phyloP scores from a whole-genome alignment of 192 early-diverging fungal genomes.

The Podila minutissima region DNA sequence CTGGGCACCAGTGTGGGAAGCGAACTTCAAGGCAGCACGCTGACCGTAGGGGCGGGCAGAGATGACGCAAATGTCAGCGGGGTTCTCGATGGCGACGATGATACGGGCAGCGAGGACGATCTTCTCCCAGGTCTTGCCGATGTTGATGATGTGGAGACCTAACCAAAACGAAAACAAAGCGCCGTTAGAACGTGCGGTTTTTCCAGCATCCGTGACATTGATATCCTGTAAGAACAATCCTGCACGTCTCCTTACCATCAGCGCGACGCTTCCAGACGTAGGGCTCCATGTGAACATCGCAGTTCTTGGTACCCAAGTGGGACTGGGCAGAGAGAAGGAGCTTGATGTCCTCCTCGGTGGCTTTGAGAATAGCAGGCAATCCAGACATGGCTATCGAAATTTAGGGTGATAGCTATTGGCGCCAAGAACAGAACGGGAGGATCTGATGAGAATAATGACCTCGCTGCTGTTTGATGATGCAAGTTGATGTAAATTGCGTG shows the following conservation, averaged over 20 bases:
- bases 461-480: neutral
- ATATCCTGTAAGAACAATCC: neutral
- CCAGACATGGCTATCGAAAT: constrained; percentile 57
- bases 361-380: constrained; percentile 59
- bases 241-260: constrained; percentile 73
- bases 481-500: neutral
- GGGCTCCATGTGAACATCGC: constrained; percentile 91
- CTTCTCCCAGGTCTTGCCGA: constrained; percentile 99
- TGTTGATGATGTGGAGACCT: constrained; percentile 99
- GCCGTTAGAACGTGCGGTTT: neutral
- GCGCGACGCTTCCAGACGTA: constrained; percentile 98
- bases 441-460: neutral
- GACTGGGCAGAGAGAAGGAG: constrained; percentile 95
- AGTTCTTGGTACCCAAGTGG: constrained; percentile 99
- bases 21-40: constrained; percentile 99
- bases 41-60: constrained; percentile 97
- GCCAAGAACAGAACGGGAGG: neutral
- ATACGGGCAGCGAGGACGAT: constrained; percentile 98
- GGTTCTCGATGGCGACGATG: constrained; percentile 99
- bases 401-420: constrained; percentile 52
- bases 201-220: neutral
- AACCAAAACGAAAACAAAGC: neutral
- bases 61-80: constrained; percentile 96
- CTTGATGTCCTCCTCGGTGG: constrained; percentile 95
- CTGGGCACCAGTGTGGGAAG: constrained; percentile 97